These are phyloP conservation scores for Aciculoconidium aculeatum DNA, from an alignment of 805 yeast genomes.

Conservation along the genomic window DNA sequence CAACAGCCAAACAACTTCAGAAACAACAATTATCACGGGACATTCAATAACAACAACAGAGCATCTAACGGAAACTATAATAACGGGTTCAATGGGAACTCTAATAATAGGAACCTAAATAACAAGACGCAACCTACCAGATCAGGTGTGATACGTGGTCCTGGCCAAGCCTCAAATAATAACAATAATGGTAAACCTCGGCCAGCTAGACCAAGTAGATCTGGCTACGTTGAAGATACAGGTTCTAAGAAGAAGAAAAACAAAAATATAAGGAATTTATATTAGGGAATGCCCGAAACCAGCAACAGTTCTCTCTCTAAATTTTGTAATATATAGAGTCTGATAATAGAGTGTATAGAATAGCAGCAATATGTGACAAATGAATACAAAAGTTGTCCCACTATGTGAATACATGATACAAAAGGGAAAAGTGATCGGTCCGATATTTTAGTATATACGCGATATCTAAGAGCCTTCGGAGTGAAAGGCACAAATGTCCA, in stretches of 20 bases:
- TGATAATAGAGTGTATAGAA: no score
- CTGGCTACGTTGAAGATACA: conserved; percentile 18
- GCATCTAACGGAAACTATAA: conserved; percentile 1
- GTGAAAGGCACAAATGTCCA: no score
- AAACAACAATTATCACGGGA: no score
- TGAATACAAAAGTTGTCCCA: neutral
- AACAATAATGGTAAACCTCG: conserved; percentile 6
- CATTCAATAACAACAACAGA: conserved; percentile 1
- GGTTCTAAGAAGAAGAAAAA: conserved; percentile 7
- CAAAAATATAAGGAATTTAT: conserved; percentile 8
- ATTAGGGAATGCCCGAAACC: conserved; percentile 2
- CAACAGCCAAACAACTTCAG: no score
- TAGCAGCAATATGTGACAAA: neutral
- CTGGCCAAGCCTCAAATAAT: conserved; percentile 4
- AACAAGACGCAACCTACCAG: conserved; percentile 10
- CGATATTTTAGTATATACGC: no score
- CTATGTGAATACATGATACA: no score
- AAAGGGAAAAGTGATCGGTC: no score
- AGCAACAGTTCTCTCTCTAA: no score
- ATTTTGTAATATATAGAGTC: no score
- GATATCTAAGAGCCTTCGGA: no score
- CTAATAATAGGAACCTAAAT: conserved; percentile 3
- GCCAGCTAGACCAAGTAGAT: conserved; percentile 14
- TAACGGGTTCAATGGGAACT: conserved; percentile 2
- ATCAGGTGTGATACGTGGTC: conserved; percentile 12